Evolutionary conservation across 345 rosid species (phyloP).

Genomic region (Arabidopsis thaliana): TAIR10.1 NC_003076.8:5142001-5142500

Average conservation of each 20-base stretch:
- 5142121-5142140: neutral
- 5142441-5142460: neutral
- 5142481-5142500: constrained; percentile 64
- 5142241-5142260: neutral
- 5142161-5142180: no score
- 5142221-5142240: neutral
- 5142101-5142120: neutral
- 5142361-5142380: constrained; percentile 59
- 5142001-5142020: neutral
- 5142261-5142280: constrained; percentile 12
- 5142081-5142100: neutral
- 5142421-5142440: neutral
- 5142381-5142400: neutral
- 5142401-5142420: neutral
- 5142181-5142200: neutral
- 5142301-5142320: constrained; percentile 88
- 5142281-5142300: constrained; percentile 80
- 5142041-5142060: neutral
- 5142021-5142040: neutral
- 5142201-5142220: neutral
- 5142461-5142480: constrained; percentile 73
- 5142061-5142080: constrained; percentile 7
- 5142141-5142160: neutral
- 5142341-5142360: constrained; percentile 75
- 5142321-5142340: constrained; percentile 85